Percentiles rank a stretch among this genome's conserved stretches.
phyloP scores from a whole-genome alignment of 1,284 basidiomycete genomes.

The Ganoderma leucocontextum region DNA sequence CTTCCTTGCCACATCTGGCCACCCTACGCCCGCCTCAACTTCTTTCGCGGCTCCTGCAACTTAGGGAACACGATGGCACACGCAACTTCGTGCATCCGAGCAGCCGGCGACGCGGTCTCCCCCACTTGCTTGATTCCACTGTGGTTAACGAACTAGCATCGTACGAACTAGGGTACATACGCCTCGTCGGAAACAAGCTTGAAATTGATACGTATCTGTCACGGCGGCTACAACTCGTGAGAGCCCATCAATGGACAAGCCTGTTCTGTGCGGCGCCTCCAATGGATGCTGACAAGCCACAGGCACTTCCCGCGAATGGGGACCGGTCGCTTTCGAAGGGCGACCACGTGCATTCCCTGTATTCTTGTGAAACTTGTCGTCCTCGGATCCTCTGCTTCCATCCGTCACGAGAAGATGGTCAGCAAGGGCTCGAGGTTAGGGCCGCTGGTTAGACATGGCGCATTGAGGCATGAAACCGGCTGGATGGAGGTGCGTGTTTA shows the following conservation, averaged over 20 bases:
- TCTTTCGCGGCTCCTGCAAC: background rate
- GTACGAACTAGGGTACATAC: too few species aligned
- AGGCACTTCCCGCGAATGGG: background rate
- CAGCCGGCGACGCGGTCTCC: background rate
- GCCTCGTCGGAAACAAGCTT: too few species aligned
- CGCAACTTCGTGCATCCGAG: background rate
- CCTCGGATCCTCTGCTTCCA: too few species aligned
- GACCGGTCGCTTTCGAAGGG: background rate
- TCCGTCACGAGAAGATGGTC: too few species aligned
- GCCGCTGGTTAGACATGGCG: background rate
- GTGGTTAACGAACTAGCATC: background rate
- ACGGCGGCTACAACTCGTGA: background rate
- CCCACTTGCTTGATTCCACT: background rate
- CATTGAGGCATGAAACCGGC: background rate
- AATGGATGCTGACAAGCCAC: background rate
- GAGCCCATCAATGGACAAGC: background rate
- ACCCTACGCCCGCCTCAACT: background rate
- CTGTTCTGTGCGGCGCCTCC: background rate
- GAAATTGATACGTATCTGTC: background rate
- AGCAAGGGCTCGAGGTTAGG: background rate
- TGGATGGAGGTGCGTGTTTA: background rate
- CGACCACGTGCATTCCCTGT: background rate
- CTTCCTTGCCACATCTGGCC: conserved; percentile 2
- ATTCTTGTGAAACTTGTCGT: background rate
- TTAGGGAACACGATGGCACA: background rate